phyloP scores from a whole-genome alignment of 116 monocot species.

The Cymodocea nodosa region DNA sequence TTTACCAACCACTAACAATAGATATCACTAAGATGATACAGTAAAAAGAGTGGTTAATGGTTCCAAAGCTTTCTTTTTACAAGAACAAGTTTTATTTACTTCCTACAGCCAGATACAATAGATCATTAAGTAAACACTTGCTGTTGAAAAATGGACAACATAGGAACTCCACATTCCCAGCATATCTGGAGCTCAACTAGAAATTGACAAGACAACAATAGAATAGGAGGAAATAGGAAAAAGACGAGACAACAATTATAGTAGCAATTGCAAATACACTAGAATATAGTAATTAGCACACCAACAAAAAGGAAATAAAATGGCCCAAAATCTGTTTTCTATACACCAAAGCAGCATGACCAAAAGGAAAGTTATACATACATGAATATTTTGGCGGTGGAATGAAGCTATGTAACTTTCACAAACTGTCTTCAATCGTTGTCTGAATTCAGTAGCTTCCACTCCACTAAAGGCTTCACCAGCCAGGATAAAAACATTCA shows the following conservation, averaged over 20 bases:
- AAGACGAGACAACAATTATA: neutral
- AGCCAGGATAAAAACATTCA: constrained; percentile 77
- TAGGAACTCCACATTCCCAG: neutral
- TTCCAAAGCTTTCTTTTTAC: too few relatives aligned
- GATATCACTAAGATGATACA: too few relatives aligned
- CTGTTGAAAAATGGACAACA: neutral
- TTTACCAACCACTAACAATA: too few relatives aligned
- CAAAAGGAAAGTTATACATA: constrained; percentile 26
- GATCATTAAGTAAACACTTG: neutral
- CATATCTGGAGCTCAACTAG: neutral
- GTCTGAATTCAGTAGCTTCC: constrained; percentile 37
- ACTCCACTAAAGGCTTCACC: constrained; percentile 92
- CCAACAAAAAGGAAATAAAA: too few relatives aligned
- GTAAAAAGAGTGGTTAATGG: too few relatives aligned
- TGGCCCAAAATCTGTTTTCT: neutral
- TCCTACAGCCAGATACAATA: too few relatives aligned
- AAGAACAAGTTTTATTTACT: too few relatives aligned
- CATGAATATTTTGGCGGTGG: constrained; percentile 90
- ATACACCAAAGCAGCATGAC: neutral
- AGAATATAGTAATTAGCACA: too few relatives aligned
- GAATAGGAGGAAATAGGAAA: neutral
- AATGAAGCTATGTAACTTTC: constrained; percentile 63
- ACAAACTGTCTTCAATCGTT: constrained; percentile 61
- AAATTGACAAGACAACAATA: neutral
- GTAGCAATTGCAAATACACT: too few relatives aligned